Evolutionary conservation across 1,284 basidiomycete species (phyloP), one percentile per base, ranked within the genome.

Genomic region (Exobasidium rhododendri): DNA sequence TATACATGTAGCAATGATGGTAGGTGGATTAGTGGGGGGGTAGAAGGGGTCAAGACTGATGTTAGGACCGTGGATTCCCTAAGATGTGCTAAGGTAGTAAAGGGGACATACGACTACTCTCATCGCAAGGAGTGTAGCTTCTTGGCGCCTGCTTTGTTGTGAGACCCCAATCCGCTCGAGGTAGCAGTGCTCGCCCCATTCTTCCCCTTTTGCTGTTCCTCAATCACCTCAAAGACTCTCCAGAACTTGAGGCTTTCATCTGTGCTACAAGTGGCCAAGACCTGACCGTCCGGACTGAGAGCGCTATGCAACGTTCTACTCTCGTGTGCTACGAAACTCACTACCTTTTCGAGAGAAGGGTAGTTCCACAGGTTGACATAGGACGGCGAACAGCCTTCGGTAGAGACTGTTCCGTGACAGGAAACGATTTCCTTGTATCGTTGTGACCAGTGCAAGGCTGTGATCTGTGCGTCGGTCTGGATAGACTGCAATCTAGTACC

Each of bases 371-470:
- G 64, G 57, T 73, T 73, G 53, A 79, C 57, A 56, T 70, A 52
- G 13, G 50, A 31, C 2, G 53, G 28, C 56, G 67, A 66, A 50
- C 47, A 24, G 44, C 66, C 66, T 53, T 76, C 75, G 7, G 68
- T 60, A 22, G 67, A 67, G 14, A 66, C 66, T 24, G 76, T 61
- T 24, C 96, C 94, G 78, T 98, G 94, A 0, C 94, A 96, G 22
- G 89, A 90, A 14, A 97, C 81, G 59, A 98, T 83, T 79, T 98
- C 96, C 73, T 96, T 94, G 64, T 88, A 85, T 80, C 94, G 89
- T 10, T 88, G 87, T 0, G 90, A 87, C 86, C 91, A 99, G 68
- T 91, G 86, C 49, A 97, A 83, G 0, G 90, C 92, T 1, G 94
- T 97, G 63, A 99, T 88, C 81, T 98, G 96, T 1, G 90, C 88